These are phyloP conservation scores for Suillus americanus DNA, from an alignment of 768 basidiomycete genomes.

Conservation along the genomic window DNA sequence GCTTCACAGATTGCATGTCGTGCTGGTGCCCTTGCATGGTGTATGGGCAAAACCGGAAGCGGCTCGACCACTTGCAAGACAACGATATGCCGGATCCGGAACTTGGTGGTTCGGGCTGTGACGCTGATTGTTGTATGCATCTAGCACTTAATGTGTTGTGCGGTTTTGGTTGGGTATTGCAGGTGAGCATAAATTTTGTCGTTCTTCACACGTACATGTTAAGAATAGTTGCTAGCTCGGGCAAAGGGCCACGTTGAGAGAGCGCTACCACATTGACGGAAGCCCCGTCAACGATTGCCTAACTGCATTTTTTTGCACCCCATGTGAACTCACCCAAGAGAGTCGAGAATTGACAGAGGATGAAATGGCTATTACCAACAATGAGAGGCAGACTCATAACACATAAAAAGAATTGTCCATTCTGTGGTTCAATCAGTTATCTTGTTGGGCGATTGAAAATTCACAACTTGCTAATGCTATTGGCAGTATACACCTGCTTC, in stretches of 20 bases:
- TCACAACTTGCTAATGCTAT: neutral
- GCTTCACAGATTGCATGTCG: slow-evolving; percentile 15
- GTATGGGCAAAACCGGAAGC: slow-evolving; percentile 37
- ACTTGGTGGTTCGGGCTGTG: slow-evolving; percentile 26
- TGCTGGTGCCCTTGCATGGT: slow-evolving; percentile 40
- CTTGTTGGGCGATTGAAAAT: neutral
- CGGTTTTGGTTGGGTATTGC: slow-evolving; percentile 6
- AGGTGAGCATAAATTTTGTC: neutral
- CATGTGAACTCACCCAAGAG: slow-evolving; percentile 52
- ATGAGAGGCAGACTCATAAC: too few species aligned
- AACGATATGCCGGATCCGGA: slow-evolving; percentile 36
- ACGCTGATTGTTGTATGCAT: slow-evolving; percentile 19
- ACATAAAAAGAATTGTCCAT: neutral
- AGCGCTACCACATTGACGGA: slow-evolving; percentile 48
- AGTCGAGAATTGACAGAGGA: slow-evolving; percentile 47
- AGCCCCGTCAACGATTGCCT: slow-evolving; percentile 41
- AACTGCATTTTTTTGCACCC: slow-evolving; percentile 40
- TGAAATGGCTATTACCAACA: slow-evolving; percentile 20
- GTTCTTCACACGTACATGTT: neutral
- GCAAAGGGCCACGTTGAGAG: slow-evolving; percentile 39
- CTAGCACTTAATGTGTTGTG: slow-evolving; percentile 6
- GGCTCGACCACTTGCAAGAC: slow-evolving; percentile 31
- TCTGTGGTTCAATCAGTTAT: neutral
- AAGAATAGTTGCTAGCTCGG: slow-evolving; percentile 22
- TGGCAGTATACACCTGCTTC: neutral